Conservation (phyloP, 2,329 filamentous ascomycete species). For the Nemania abortiva region DNA sequence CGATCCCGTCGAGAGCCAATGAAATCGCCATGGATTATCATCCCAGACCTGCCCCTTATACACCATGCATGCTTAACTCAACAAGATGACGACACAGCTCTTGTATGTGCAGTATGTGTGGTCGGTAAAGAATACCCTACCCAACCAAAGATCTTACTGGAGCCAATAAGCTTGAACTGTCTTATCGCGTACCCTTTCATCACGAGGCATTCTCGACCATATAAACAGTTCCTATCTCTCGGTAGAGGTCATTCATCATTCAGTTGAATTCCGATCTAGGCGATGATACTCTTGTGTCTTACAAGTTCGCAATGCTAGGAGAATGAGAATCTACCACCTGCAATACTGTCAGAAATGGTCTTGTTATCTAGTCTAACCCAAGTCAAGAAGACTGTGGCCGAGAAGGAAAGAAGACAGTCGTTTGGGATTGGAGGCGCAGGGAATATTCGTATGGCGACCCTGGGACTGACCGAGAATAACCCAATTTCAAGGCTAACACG, state of each 20-base stretch:
- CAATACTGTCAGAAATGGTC: slow-evolving; percentile 10
- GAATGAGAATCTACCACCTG: slow-evolving; percentile 5
- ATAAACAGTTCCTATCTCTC: slow-evolving; percentile 5
- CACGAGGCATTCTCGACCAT: neutral
- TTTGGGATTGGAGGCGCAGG: slow-evolving; percentile 51
- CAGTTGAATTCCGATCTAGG: neutral
- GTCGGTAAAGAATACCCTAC: neutral
- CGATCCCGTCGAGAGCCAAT: slow-evolving; percentile 22
- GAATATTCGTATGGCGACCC: slow-evolving; percentile 45
- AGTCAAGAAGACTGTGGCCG: slow-evolving; percentile 14
- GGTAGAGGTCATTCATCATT: neutral
- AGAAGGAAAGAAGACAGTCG: slow-evolving; percentile 43
- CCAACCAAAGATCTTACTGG: neutral
- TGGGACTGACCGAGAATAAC: slow-evolving; percentile 3
- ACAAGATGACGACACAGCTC: slow-evolving; percentile 30
- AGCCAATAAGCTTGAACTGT: slow-evolving; percentile 20
- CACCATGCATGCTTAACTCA: slow-evolving; percentile 8
- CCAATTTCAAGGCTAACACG: neutral
- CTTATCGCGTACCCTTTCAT: slow-evolving; percentile 18
- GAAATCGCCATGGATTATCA: slow-evolving; percentile 28
- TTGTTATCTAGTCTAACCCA: slow-evolving; percentile 11
- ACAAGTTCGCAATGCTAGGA: neutral
- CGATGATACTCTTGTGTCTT: neutral
- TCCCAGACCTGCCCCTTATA: neutral
- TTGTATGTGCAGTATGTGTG: neutral